These are phyloP conservation scores for Diplocarpon mali DNA, from an alignment of 2,329 filamentous ascomycete genomes.

Conservation along the genomic window DNA sequence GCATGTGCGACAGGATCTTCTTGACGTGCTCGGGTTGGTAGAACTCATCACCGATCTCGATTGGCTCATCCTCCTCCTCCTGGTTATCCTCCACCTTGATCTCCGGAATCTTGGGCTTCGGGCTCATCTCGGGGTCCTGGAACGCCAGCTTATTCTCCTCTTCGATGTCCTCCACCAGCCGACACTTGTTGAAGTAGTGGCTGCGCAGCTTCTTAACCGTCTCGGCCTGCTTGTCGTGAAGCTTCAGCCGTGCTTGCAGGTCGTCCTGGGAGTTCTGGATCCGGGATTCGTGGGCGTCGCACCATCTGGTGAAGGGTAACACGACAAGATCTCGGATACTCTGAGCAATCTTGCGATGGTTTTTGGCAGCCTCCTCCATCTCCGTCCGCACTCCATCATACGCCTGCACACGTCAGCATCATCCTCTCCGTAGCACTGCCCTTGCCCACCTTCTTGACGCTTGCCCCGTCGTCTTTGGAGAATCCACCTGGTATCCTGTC, in stretches of 20 bases:
- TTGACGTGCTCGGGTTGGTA: slow-evolving; percentile 83
- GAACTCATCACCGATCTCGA: slow-evolving; percentile 83
- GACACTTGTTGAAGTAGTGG: slow-evolving; percentile 98
- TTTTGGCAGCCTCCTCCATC: slow-evolving; percentile 83
- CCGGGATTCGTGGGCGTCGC: slow-evolving; percentile 83
- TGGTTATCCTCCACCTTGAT: slow-evolving; percentile 74
- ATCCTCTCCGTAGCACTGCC: not conserved
- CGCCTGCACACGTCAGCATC: slow-evolving; percentile 44
- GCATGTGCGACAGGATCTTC: slow-evolving; percentile 76
- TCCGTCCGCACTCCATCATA: slow-evolving; percentile 88
- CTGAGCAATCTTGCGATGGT: slow-evolving; percentile 89
- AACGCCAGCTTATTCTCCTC: slow-evolving; percentile 98
- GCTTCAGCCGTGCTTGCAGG: slow-evolving; percentile 79
- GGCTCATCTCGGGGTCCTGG: slow-evolving; percentile 69
- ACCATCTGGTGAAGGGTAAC: slow-evolving; percentile 89
- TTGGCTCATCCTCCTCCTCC: slow-evolving; percentile 65
- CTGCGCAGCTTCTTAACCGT: slow-evolving; percentile 84
- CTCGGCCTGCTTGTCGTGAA: slow-evolving; percentile 86
- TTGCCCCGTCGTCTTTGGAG: slow-evolving; percentile 84
- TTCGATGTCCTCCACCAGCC: slow-evolving; percentile 88
- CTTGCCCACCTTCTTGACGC: slow-evolving; percentile 79
- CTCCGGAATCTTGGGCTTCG: slow-evolving; percentile 58
- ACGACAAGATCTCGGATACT: slow-evolving; percentile 95
- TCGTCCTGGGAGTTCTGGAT: slow-evolving; percentile 93
- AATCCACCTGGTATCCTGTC: slow-evolving; percentile 81